Evolutionary conservation across 2,329 filamentous ascomycete species (phyloP).

Genomic region (Paracorniculantispora psalliotae): DNA sequence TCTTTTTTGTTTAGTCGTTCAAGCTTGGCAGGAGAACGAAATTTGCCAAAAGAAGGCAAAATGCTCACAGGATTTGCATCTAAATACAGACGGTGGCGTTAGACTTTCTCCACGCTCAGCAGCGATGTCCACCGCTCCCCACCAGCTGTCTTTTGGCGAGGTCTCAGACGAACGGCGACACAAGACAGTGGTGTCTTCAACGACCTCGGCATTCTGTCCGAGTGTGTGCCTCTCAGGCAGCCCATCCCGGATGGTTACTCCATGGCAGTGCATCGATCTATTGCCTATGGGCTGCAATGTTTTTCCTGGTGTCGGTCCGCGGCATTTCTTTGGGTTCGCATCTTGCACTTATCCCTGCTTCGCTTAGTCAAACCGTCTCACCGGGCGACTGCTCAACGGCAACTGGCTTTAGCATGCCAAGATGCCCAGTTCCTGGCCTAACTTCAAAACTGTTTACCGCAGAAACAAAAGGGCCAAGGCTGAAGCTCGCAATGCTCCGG

Average conservation of each 20-base stretch:
- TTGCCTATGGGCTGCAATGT: neutral
- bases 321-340: neutral
- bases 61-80: neutral
- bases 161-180: neutral
- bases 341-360: neutral
- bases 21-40: neutral
- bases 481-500: neutral
- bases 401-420: constrained; percentile 1
- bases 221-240: neutral
- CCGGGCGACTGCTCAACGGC: neutral
- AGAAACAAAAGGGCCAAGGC: neutral
- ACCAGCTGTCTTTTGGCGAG: neutral
- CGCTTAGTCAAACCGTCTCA: neutral
- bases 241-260: neutral
- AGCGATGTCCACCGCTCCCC: constrained; percentile 3
- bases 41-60: neutral
- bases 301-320: neutral
- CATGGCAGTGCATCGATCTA: neutral
- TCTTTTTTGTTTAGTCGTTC: neutral
- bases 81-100: neutral
- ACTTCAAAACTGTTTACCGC: neutral
- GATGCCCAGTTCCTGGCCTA: neutral
- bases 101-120: constrained; percentile 5
- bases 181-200: neutral
- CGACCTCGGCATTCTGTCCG: neutral